These are phyloP conservation scores for Mycosphaerella sp. DNA, from an alignment of 2,329 filamentous ascomycete species.

Conservation along the genomic window DNA sequence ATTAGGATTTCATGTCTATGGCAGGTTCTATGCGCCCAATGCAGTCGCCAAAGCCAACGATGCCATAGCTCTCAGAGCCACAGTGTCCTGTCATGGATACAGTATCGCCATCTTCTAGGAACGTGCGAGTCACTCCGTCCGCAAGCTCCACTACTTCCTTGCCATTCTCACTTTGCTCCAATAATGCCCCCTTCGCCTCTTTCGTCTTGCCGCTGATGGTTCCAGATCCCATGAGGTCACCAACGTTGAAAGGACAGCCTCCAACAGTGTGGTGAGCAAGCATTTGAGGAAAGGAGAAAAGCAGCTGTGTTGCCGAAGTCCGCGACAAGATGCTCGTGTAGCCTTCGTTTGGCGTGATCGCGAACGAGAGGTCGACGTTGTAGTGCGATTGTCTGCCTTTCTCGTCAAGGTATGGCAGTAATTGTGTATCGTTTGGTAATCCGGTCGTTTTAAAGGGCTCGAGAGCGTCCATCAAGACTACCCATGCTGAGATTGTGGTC, in stretches of 20 bases:
- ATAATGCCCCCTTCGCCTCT: slow-evolving; percentile 59
- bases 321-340: slow-evolving; percentile 47
- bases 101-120: slow-evolving; percentile 69
- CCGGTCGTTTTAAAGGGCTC: slow-evolving; percentile 60
- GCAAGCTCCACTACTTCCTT: slow-evolving; percentile 57
- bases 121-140: slow-evolving; percentile 61
- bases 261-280: slow-evolving; percentile 71
- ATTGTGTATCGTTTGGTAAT: slow-evolving; percentile 49
- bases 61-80: slow-evolving; percentile 54
- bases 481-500: slow-evolving; percentile 71
- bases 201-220: slow-evolving; percentile 63
- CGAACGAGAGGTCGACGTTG: slow-evolving; percentile 64
- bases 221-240: slow-evolving; percentile 70
- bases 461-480: slow-evolving; percentile 69
- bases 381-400: slow-evolving; percentile 54
- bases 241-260: slow-evolving; percentile 66
- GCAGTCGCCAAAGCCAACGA: slow-evolving; percentile 73
- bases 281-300: slow-evolving; percentile 84
- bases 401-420: slow-evolving; percentile 61
- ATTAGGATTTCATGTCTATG: slow-evolving; percentile 15
- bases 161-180: slow-evolving; percentile 67
- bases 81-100: slow-evolving; percentile 60
- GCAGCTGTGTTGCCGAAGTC: slow-evolving; percentile 59
- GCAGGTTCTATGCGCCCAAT: slow-evolving; percentile 54
- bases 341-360: slow-evolving; percentile 48